Conservation (phyloP, 2,329 filamentous ascomycete species). For the Raffaelea arxii region DNA sequence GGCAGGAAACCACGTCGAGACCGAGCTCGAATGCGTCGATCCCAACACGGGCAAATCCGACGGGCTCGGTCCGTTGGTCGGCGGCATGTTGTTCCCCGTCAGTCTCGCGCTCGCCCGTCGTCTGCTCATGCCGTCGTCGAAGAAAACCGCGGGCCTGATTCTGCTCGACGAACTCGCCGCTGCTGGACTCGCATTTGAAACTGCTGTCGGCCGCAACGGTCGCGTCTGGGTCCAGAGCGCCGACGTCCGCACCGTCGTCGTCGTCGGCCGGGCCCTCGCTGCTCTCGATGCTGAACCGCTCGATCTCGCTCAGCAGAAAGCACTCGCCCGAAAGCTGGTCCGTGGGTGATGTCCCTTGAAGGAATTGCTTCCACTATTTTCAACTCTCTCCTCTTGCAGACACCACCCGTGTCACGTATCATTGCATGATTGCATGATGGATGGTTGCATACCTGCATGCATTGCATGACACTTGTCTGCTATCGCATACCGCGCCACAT, state of each 20-base stretch:
- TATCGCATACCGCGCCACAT: too few relatives aligned
- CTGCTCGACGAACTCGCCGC: constrained; percentile 70
- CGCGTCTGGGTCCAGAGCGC: constrained; percentile 85
- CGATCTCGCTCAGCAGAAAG: constrained; percentile 57
- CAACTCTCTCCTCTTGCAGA: too few relatives aligned
- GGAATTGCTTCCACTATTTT: too few relatives aligned
- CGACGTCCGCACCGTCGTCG: constrained; percentile 52
- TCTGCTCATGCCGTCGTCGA: constrained; percentile 55
- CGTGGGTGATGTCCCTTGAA: too few relatives aligned
- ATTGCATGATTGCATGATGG: too few relatives aligned
- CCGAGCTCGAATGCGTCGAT: constrained; percentile 85
- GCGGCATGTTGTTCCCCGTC: constrained; percentile 75
- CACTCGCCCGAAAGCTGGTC: constrained; percentile 38
- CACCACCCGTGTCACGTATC: too few relatives aligned
- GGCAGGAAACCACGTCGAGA: constrained; percentile 73
- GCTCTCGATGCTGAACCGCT: constrained; percentile 64
- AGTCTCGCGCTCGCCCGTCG: constrained; percentile 75
- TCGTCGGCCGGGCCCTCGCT: constrained; percentile 68
- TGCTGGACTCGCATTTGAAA: constrained; percentile 79
- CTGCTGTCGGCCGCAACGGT: constrained; percentile 87
- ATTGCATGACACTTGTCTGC: too few relatives aligned
- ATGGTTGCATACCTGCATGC: too few relatives aligned
- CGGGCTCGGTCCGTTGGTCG: constrained; percentile 71
- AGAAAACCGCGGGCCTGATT: constrained; percentile 47
- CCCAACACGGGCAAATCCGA: constrained; percentile 79